phyloP scores from a whole-genome alignment of 768 basidiomycete species.

The Termitomyces heimii region DNA sequence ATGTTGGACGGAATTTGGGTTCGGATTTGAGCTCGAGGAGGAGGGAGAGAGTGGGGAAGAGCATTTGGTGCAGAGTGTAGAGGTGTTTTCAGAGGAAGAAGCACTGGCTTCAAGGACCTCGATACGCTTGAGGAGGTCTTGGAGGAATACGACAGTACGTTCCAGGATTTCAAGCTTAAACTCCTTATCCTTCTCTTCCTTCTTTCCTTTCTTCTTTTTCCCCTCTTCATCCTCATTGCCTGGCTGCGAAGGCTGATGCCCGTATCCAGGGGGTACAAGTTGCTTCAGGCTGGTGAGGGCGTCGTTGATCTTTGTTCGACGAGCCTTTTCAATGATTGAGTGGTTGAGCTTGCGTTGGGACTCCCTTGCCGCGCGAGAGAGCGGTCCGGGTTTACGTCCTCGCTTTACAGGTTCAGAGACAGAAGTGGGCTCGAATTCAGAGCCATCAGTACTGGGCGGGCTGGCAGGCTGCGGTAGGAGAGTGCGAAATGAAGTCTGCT shows the following conservation, averaged over 20 bases:
- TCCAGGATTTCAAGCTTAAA: slow-evolving; percentile 91
- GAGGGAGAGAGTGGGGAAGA: background rate
- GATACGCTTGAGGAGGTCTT: slow-evolving; percentile 59
- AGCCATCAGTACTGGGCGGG: slow-evolving; percentile 3
- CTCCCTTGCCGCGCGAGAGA: slow-evolving; percentile 77
- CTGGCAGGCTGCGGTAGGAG: slow-evolving; percentile 6
- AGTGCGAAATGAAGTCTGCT: slow-evolving; percentile 17
- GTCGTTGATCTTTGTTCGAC: slow-evolving; percentile 94
- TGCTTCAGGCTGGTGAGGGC: slow-evolving; percentile 71
- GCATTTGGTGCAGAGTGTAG: slow-evolving; percentile 22
- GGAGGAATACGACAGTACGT: slow-evolving; percentile 73
- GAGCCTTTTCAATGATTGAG: slow-evolving; percentile 88
- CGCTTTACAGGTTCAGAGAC: slow-evolving; percentile 38
- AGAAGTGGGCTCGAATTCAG: background rate
- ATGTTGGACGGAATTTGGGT: slow-evolving; percentile 7
- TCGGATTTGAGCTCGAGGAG: background rate
- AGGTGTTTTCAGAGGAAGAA: background rate
- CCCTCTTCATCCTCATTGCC: slow-evolving; percentile 30
- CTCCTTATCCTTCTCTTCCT: slow-evolving; percentile 66
- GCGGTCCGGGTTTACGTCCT: slow-evolving; percentile 66
- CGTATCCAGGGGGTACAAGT: slow-evolving; percentile 66
- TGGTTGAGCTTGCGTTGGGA: slow-evolving; percentile 90
- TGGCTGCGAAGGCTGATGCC: slow-evolving; percentile 14
- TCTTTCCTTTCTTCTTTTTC: slow-evolving; percentile 24
- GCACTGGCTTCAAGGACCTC: slow-evolving; percentile 26